Evolutionary conservation across 371 early-diverging fungal species (phyloP), one percentile per base, ranked within the genome.

Genomic region (Haplosporangium sp.): DNA sequence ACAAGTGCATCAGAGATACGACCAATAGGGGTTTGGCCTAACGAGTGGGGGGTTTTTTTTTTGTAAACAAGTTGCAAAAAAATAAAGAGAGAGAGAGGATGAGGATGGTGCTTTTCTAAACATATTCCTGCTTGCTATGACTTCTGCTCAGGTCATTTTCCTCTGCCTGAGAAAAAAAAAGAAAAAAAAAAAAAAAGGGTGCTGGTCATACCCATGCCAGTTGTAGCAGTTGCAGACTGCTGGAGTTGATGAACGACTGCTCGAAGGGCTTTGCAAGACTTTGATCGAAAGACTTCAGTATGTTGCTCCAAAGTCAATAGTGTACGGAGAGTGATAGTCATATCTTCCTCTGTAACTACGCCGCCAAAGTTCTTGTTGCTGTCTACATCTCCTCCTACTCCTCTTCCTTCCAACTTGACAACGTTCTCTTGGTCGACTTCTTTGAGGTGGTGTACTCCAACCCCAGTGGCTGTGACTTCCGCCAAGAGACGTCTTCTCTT

Each of bases 1-100:
- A 82, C 72, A 45, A 87, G 61, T 4, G 85, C 84, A 53, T 85
- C 85, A 20, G 86, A 86, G 55, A 87, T 82, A 61, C 83, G 75
- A 15, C 85, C 85, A 61, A 71, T 74, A 4, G 85, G 79, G 0
- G 84, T 82, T 69, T 75, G 72, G 38, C 83, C 83, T 83, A 69
- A 11, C 0, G 50, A 27, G 27, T 27, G 27, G 27, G 27, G 27
- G 27, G 27, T 0, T 27, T 27, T 27, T 27, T 27, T 27, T 27
- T 27, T 27, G 27, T 27, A 27, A 27, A 27, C 27, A 48, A 47
- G 20, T 20, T n/a, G n/a, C 20, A 53, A 4, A 20, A 27, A 9
- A 15, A 34, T 34, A 15, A 55, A 55, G 35, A 20, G 35, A 55
- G 55, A 55, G 55, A 15, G 10, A 55, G 11, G 19, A 45, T 11